Conservation (phyloP, 2,329 filamentous ascomycete genomes). For the Rhinocladiella mackenziei region DNA sequence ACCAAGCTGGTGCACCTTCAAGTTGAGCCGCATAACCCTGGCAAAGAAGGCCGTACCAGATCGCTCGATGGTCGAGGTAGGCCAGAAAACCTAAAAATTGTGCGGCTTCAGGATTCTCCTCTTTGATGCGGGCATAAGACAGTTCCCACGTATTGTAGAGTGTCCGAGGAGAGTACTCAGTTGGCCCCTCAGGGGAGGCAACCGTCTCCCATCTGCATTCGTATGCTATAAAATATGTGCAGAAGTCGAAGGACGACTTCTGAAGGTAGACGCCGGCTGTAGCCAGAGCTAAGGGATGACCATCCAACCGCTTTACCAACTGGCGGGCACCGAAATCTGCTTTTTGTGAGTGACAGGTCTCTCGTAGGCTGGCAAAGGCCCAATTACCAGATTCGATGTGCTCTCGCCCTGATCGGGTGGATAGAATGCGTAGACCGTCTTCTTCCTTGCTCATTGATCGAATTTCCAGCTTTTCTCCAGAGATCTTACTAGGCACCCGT, state of each 20-base stretch:
- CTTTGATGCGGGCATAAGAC: constrained; percentile 12
- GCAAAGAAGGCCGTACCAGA: constrained; percentile 45
- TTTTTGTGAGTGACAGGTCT: background rate
- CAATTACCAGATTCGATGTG: constrained; percentile 10
- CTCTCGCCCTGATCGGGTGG: constrained; percentile 6
- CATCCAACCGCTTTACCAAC: constrained; percentile 39
- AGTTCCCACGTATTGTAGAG: constrained; percentile 26
- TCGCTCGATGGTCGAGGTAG: constrained; percentile 43
- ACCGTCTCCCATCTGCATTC: constrained; percentile 35
- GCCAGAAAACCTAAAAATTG: constrained; percentile 42
- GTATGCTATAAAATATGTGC: constrained; percentile 42
- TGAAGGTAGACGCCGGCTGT: constrained; percentile 47
- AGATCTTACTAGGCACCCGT: constrained; percentile 4
- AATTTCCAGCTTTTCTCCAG: constrained; percentile 5
- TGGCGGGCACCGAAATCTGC: constrained; percentile 10
- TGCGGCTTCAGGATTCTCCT: constrained; percentile 28
- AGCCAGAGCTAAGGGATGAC: constrained; percentile 46
- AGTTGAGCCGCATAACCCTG: constrained; percentile 2
- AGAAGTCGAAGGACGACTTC: constrained; percentile 36
- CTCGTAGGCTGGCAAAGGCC: background rate
- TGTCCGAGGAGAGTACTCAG: constrained; percentile 16
- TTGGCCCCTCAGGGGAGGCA: background rate
- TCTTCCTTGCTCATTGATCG: constrained; percentile 1
- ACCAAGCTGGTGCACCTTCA: constrained; percentile 25
- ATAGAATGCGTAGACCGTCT: constrained; percentile 14